Evolutionary conservation across 2,329 filamentous ascomycete genomes (phyloP).

Genomic region (Colletotrichum paranaense): DNA sequence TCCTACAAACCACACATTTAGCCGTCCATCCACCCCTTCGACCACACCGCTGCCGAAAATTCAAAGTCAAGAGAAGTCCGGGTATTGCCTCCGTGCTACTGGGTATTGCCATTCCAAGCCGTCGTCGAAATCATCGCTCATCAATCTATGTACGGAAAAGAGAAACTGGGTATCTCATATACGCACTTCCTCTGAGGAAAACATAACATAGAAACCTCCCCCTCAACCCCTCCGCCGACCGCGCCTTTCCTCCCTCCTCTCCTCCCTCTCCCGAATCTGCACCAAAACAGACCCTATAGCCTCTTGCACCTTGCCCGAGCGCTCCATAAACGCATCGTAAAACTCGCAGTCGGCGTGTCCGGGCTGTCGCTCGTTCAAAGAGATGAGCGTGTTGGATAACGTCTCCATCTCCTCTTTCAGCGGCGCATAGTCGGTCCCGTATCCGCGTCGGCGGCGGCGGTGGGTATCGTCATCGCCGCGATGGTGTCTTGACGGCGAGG

Average conservation of each 20-base stretch:
- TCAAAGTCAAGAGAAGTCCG: background rate
- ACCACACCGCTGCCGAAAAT: background rate
- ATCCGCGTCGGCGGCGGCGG: constrained; percentile 4
- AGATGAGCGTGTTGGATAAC: constrained; percentile 30
- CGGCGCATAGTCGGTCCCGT: constrained; percentile 21
- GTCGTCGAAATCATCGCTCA: background rate
- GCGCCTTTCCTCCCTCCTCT: constrained; percentile 23
- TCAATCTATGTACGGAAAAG: background rate
- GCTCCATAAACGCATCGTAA: constrained; percentile 32
- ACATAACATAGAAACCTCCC: no score
- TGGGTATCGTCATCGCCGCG: background rate
- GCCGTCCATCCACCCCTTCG: background rate
- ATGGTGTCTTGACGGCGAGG: background rate
- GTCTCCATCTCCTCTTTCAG: constrained; percentile 26
- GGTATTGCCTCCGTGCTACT: background rate
- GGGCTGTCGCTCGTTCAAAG: constrained; percentile 29
- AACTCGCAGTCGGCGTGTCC: constrained; percentile 34
- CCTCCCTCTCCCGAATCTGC: constrained; percentile 34
- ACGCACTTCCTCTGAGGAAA: background rate
- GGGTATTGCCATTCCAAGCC: background rate
- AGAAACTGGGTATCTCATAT: background rate
- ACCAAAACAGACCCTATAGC: constrained; percentile 27
- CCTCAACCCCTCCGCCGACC: constrained; percentile 9
- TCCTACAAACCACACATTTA: constrained; percentile 5
- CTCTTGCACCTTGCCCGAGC: constrained; percentile 31